These are phyloP conservation scores for Deinandra increscens DNA, from an alignment of 129 eudicot genomes.

Conservation along the genomic window DNA sequence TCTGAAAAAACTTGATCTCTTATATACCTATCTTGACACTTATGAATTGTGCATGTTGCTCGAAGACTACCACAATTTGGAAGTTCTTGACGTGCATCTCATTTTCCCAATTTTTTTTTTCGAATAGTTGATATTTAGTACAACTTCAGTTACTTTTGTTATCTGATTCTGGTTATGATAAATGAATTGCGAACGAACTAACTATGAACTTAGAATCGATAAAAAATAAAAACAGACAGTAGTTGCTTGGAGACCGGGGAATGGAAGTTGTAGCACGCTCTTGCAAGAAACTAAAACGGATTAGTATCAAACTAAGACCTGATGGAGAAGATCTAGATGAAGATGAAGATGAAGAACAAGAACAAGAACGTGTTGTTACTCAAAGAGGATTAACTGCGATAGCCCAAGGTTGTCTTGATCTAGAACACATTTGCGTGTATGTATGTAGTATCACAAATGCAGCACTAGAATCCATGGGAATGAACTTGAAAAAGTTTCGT, in stretches of 20 bases:
- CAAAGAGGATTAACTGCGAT: constrained; percentile 1
- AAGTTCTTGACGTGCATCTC: no score
- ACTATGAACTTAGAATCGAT: background rate
- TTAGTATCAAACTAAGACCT: background rate
- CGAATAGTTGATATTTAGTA: background rate
- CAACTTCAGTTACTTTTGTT: no score
- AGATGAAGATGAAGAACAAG: no score
- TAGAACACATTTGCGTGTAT: constrained; percentile 21
- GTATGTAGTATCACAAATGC: constrained; percentile 80
- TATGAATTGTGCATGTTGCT: no score
- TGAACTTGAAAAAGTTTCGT: constrained; percentile 52
- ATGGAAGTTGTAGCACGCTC: constrained; percentile 4
- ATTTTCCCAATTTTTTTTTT: background rate
- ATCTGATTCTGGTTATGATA: no score
- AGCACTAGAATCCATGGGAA: constrained; percentile 64
- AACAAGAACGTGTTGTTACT: background rate
- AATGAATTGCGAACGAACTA: constrained; percentile 22
- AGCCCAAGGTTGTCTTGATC: constrained; percentile 5
- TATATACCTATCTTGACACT: no score
- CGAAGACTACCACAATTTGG: no score
- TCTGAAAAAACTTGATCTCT: constrained; percentile 68
- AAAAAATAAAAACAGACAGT: background rate
- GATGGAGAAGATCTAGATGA: no score
- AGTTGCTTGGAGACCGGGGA: constrained; percentile 4
- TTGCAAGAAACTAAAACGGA: background rate